Percentiles rank a stretch among this genome's conserved stretches.
Evolutionary conservation across 345 rosid species (phyloP).

Genomic region (Garcia nutans): DNA sequence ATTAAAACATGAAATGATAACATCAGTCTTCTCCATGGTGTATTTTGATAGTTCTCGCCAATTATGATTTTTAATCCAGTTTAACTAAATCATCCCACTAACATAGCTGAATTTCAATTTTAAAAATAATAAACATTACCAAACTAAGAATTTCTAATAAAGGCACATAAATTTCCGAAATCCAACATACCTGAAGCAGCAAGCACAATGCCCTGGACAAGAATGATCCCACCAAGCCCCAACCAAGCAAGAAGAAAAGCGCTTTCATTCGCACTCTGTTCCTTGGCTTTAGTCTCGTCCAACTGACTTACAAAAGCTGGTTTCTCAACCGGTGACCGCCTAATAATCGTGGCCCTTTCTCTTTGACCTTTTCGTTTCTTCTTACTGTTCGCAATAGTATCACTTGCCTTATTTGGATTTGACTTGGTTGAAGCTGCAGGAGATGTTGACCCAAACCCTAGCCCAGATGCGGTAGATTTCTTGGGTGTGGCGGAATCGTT

Average conservation of each 20-base stretch:
- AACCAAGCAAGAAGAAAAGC: constrained; percentile 89
- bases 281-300: constrained; percentile 56
- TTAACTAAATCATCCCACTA: neutral
- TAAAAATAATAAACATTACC: too few relatives aligned
- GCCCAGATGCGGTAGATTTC: constrained; percentile 47
- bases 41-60: neutral
- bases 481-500: constrained; percentile 31
- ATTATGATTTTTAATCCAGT: neutral
- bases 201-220: constrained; percentile 62
- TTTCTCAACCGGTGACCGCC: constrained; percentile 71
- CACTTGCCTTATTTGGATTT: constrained; percentile 10
- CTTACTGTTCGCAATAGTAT: constrained; percentile 16
- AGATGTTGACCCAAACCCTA: constrained; percentile 57
- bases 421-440: constrained; percentile 29
- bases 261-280: constrained; percentile 61
- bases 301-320: constrained; percentile 49
- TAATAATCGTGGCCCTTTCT: constrained; percentile 49
- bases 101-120: neutral
- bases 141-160: neutral
- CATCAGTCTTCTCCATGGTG: neutral
- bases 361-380: constrained; percentile 48
- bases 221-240: constrained; percentile 72
- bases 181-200: constrained; percentile 67
- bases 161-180: neutral
- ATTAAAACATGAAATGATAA: neutral